These are phyloP conservation scores for Pseudogymnoascus sp. DNA, from an alignment of 2,329 filamentous ascomycete species.

Conservation along the genomic window DNA sequence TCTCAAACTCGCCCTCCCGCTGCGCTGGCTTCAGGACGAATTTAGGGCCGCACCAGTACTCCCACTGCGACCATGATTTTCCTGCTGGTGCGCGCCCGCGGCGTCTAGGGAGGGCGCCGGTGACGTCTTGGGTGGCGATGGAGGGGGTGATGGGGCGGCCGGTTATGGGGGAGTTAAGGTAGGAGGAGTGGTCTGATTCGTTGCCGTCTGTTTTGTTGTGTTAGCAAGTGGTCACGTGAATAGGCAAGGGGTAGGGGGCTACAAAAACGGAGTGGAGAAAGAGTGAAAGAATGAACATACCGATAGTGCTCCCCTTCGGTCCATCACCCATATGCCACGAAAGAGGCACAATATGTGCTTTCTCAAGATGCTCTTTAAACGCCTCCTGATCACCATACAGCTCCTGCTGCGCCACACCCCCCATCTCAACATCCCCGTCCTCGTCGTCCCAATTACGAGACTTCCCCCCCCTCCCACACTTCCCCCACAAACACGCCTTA, in stretches of 20 bases:
- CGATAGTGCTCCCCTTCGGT: conserved; percentile 36
- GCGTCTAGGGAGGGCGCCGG: conserved; percentile 30
- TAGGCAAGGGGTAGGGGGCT: neutral
- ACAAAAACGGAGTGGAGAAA: neutral
- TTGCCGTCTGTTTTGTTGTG: conserved; percentile 11
- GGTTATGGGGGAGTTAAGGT: conserved; percentile 32
- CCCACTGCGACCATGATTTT: neutral
- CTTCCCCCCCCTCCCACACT: conserved; percentile 28
- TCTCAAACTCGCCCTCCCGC: neutral
- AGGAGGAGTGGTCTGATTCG: conserved; percentile 4
- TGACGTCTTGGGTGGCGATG: conserved; percentile 43
- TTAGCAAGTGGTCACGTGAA: conserved; percentile 8
- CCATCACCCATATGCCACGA: conserved; percentile 56
- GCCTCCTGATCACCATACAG: conserved; percentile 22
- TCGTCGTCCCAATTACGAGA: conserved; percentile 12
- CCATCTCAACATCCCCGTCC: conserved; percentile 15
- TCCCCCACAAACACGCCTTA: conserved; percentile 32
- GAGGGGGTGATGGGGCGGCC: conserved; percentile 55
- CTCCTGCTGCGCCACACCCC: neutral
- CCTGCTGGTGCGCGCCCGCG: neutral
- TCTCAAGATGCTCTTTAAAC: conserved; percentile 46
- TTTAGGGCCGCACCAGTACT: neutral
- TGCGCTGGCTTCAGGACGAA: neutral
- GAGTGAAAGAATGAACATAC: conserved; percentile 13
- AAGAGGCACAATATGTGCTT: conserved; percentile 45